Evolutionary conservation across 306 rosid species (phyloP), one percentile per base, ranked within the genome.

Genomic region (Acmispon strigosus): DNA sequence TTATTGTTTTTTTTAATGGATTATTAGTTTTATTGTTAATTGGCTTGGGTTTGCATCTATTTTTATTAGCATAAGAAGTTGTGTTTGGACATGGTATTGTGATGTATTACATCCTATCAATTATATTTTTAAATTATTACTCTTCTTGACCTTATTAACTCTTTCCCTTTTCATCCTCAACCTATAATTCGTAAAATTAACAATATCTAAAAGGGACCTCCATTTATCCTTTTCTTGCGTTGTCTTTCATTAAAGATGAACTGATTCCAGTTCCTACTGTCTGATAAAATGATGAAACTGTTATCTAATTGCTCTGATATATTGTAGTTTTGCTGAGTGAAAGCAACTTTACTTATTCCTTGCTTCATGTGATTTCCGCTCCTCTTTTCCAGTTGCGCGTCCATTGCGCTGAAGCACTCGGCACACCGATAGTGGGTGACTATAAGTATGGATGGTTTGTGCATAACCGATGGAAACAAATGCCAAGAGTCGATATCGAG

Each of bases 351-450:
- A 39, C 20, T 32, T 66, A 10, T 62, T 54, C 53, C 10, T 6
- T 9, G 7, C n/a, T 10, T 57, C 7, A 11, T 22, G 49, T 76
- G 62, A 58, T 76, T 62, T 60, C 18, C 11, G 3, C 69, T 17
- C 43, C 56, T 3, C 22, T 70, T 76, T 59, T 79, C 37, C 83
- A 94, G 98, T 83, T 94, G 64, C 90, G 97, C 15, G 97, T 94
- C 47, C 98, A 94, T 80, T 94, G 98, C 48, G 97, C 98, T 27
- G 97, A 94, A 87, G 98, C 98, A 62, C 92, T 94, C 27, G 97
- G 98, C 61, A 90, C 97, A 0, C 97, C 98, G 6, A 94, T 94
- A 34, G 96, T 94, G 66, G 98, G 98, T 3, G 98, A 94, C 78
- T 94, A 89, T 45, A 90, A 87, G 82, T 94, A 94, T 8, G 98